Evolutionary conservation across 2,329 filamentous ascomycete species (phyloP).

Genomic region (Mycogone perniciosa): DNA sequence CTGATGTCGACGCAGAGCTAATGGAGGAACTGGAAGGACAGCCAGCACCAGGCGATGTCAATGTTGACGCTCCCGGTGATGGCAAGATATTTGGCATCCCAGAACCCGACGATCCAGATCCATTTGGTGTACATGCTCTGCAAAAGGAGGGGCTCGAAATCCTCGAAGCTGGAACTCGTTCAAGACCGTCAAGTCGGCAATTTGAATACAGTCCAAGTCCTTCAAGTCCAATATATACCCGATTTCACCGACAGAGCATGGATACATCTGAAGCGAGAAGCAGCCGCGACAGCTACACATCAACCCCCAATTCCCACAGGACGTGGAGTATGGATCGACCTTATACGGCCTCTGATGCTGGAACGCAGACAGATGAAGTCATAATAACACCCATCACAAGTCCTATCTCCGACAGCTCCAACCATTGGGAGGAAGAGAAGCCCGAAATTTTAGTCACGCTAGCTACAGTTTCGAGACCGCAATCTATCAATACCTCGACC

Average conservation of each 20-base stretch:
- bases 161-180: constrained; percentile 29
- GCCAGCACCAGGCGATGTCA: constrained; percentile 28
- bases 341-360: constrained; percentile 20
- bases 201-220: constrained; percentile 33
- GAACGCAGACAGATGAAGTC: constrained; percentile 22
- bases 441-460: no score
- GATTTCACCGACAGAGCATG: constrained; percentile 27
- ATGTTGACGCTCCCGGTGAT: constrained; percentile 23
- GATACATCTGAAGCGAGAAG: constrained; percentile 16
- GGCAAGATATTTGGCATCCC: constrained; percentile 32
- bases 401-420: background rate
- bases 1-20: constrained; percentile 20
- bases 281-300: constrained; percentile 18
- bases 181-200: constrained; percentile 28
- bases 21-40: constrained; percentile 22
- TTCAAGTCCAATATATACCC: constrained; percentile 29
- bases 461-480: no score
- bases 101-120: constrained; percentile 31
- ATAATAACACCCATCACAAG: constrained; percentile 5
- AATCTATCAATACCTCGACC: no score
- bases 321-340: constrained; percentile 13
- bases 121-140: constrained; percentile 31
- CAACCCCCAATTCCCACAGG: constrained; percentile 11
- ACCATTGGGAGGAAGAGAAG: background rate
- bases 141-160: constrained; percentile 32